These are phyloP conservation scores for Diplodia mutila DNA, from an alignment of 2,329 filamentous ascomycete genomes.

Conservation along the genomic window DNA sequence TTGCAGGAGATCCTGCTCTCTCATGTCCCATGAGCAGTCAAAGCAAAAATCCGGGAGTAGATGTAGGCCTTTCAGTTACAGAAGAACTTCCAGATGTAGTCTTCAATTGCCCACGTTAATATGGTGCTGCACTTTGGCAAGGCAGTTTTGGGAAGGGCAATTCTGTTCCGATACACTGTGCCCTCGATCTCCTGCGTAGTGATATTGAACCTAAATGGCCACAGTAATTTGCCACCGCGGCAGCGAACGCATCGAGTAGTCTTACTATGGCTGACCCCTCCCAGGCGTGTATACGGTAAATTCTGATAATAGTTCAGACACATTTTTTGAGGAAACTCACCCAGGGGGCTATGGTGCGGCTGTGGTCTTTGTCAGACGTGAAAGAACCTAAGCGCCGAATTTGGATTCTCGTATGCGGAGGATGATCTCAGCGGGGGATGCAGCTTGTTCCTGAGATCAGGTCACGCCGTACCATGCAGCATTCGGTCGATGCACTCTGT, in stretches of 20 bases:
- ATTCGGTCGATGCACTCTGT: background rate
- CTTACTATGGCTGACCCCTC: background rate
- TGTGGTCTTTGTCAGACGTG: slow-evolving; percentile 15
- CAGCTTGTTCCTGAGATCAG: slow-evolving; percentile 6
- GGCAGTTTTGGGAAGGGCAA: no score
- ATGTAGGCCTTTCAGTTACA: background rate
- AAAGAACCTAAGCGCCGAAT: background rate
- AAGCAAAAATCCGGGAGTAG: background rate
- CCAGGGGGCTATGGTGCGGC: background rate
- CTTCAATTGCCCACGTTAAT: background rate
- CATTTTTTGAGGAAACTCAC: background rate
- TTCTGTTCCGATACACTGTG: no score
- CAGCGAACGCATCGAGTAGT: background rate
- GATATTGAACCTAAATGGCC: no score
- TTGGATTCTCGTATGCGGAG: slow-evolving; percentile 5
- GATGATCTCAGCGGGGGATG: slow-evolving; percentile 4
- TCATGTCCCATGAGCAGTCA: background rate
- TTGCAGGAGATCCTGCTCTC: no score
- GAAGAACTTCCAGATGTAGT: background rate
- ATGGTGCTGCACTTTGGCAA: no score
- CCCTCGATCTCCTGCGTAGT: background rate
- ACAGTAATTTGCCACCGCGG: background rate
- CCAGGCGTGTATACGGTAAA: background rate
- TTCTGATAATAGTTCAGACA: background rate
- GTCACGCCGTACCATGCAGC: background rate